A percentile compares a stretch with the other conserved stretches of the same genome.
Conservation (phyloP, 208 protist species). For the Balamuthia mandrillaris region DNA sequence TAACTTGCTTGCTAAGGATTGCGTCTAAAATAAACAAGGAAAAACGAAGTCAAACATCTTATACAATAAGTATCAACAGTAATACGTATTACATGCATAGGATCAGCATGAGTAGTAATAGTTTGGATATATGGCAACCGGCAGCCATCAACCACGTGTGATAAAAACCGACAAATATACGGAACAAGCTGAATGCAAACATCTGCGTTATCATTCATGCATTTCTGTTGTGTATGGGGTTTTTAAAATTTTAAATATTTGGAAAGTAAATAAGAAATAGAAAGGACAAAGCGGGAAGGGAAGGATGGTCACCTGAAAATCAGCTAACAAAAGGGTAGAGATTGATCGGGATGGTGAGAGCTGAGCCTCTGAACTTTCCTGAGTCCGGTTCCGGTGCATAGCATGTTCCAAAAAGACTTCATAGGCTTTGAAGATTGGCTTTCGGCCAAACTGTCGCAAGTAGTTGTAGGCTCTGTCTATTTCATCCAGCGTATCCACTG, state of each 20-base stretch:
- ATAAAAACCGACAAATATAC: slow-evolving; percentile 7
- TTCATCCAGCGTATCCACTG: neutral
- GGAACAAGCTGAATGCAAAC: slow-evolving; percentile 11
- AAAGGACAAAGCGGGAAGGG: neutral
- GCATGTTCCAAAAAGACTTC: neutral
- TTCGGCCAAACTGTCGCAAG: neutral
- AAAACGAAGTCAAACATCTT: neutral
- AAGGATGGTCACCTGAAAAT: neutral
- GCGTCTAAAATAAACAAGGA: neutral
- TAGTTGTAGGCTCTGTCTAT: neutral
- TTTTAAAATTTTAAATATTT: neutral
- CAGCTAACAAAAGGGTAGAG: slow-evolving; percentile 20
- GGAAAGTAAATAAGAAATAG: neutral
- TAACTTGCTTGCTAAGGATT: neutral
- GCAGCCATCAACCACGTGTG: neutral
- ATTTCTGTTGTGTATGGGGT: neutral
- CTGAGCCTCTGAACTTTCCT: slow-evolving; percentile 8
- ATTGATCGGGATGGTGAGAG: too few relatives aligned
- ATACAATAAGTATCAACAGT: neutral
- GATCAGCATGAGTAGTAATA: neutral
- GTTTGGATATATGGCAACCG: neutral
- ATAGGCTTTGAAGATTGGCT: neutral
- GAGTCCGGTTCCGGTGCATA: neutral
- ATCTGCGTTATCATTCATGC: neutral
- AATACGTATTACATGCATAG: neutral